Conservation (phyloP, 2,329 filamentous ascomycete genomes). For the Cladobotryum protrusum region DNA sequence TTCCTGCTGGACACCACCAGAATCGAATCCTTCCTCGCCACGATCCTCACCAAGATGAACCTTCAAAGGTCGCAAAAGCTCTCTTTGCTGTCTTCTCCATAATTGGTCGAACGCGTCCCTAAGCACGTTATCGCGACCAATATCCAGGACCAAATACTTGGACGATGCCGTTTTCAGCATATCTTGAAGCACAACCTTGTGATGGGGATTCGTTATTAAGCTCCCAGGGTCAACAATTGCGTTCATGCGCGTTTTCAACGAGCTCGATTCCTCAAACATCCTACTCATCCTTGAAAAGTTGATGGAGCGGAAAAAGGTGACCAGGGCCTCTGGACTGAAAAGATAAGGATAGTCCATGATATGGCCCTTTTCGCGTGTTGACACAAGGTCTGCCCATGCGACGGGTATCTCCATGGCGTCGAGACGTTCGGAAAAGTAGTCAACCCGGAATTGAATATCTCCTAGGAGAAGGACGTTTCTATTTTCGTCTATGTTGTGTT, state of each 20-base stretch:
- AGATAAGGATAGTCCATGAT: conserved; percentile 76
- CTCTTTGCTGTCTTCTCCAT: conserved; percentile 76
- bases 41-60: conserved; percentile 76
- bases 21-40: conserved; percentile 86
- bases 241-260: conserved; percentile 49
- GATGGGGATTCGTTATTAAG: conserved; percentile 49
- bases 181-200: conserved; percentile 56
- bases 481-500: conserved; percentile 47
- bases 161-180: conserved; percentile 60
- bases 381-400: conserved; percentile 58
- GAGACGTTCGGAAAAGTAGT: conserved; percentile 69
- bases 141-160: conserved; percentile 64
- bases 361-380: conserved; percentile 61
- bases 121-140: conserved; percentile 62
- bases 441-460: conserved; percentile 65
- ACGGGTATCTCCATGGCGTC: conserved; percentile 69
- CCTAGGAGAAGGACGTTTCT: conserved; percentile 58
- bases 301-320: conserved; percentile 80
- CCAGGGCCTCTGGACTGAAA: conserved; percentile 65
- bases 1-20: conserved; percentile 92
- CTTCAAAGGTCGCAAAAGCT: conserved; percentile 80
- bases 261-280: conserved; percentile 64
- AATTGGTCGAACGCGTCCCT: conserved; percentile 78
- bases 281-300: conserved; percentile 84
- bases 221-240: conserved; percentile 48